Base-by-base conservation (phyloP, 1,284 basidiomycete genomes). In the Leccinum fallax region DNA sequence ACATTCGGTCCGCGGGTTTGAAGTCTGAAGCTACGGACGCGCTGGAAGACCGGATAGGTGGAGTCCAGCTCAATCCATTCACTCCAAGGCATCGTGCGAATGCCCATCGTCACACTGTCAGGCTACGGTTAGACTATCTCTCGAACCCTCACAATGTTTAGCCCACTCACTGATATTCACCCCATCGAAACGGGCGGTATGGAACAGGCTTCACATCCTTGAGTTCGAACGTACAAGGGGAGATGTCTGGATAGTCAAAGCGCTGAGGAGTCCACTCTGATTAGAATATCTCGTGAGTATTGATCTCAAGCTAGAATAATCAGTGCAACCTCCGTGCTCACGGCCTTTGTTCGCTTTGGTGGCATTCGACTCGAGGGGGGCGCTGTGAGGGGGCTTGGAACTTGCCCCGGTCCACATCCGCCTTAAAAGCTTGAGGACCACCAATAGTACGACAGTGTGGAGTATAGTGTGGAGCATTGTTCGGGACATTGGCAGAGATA, bases 101-200 rank as follows among this genome's bases (percentile, higher is more conserved):
- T 85, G 61, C 85, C 87, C 86, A 89, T 89, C 16, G 86, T 89
- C 53, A 89, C 81, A 68, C 87, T 89, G 58, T 86, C 86, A 88
- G 67, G 59, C 83, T 71, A 15, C 82, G 81, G 30, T 85, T 78
- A 51, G 89, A 79, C 60, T 77, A 79, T 78, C 89, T 10, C 85
- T 84, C 80, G 28, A 16, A 43, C 58, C 84, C 82, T 11, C 11
- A 4, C 8, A 28, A 26, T 5, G 43, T 5, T 8, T 6, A 6
- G 28, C 38, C n/a, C 30, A 79, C 85, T 70, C 59, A 88, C 86
- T 86, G 82, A 69, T 87, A 87, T 58, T 82, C 78, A 15, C 85
- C 85, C 81, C 81, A 84, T 63, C 81, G 78, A 71, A 88, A 89
- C 4, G 87, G 87, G 24, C 85, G 79, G 69, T 89, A 89, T 2